Evolutionary conservation across 495 filamentous ascomycete species (phyloP).

Genomic region (Lasiosphaeria hispida): DNA sequence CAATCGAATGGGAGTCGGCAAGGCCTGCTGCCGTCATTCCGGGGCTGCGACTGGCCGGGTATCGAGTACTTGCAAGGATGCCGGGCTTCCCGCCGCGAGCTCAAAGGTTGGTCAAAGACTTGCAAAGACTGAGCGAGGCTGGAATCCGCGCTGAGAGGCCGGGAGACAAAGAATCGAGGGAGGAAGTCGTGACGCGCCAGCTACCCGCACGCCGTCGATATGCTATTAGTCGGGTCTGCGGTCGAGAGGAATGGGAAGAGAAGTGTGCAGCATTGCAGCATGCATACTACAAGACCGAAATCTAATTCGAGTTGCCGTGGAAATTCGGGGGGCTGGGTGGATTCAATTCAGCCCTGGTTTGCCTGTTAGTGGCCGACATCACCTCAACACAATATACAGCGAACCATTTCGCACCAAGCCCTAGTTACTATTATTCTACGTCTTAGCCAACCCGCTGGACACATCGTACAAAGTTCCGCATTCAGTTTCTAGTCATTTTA

Average conservation of each 20-base stretch:
- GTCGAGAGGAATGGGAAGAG: background rate
- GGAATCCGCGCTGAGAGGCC: background rate
- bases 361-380: too few relatives aligned
- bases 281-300: background rate
- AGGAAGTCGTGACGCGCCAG: background rate
- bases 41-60: conserved; percentile 11
- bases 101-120: background rate
- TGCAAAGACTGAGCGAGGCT: background rate
- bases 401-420: too few relatives aligned
- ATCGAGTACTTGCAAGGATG: background rate
- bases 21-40: conserved; percentile 25
- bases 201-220: background rate
- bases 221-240: background rate
- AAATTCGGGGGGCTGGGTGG: conserved; percentile 35
- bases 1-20: conserved; percentile 6
- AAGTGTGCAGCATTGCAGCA: background rate
- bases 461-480: too few relatives aligned
- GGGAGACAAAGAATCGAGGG: background rate
- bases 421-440: too few relatives aligned
- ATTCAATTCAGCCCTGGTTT: too few relatives aligned
- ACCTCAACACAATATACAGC: too few relatives aligned
- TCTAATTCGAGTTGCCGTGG: conserved; percentile 21
- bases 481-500: too few relatives aligned
- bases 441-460: too few relatives aligned
- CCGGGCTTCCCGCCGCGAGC: background rate